Evolutionary conservation across 2,329 filamentous ascomycete genomes (phyloP).

Genomic region (Amylocarpus encephaloides): DNA sequence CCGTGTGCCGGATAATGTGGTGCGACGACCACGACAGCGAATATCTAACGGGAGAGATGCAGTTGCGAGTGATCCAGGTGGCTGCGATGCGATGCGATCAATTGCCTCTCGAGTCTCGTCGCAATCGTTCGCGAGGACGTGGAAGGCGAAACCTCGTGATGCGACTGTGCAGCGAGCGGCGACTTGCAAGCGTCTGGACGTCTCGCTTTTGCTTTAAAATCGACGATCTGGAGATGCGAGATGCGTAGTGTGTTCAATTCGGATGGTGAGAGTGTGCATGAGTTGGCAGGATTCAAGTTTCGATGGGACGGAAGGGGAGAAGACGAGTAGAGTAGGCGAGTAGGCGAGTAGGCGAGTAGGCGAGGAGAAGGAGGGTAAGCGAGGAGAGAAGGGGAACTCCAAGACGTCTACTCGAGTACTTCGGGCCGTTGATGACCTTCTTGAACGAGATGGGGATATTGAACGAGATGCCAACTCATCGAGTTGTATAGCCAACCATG

Average conservation of each 20-base stretch:
- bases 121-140: too few species aligned
- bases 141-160: too few species aligned
- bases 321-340: not conserved
- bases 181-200: too few species aligned
- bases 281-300: not conserved
- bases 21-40: not conserved
- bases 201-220: not conserved
- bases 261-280: not conserved
- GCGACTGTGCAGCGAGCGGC: too few species aligned
- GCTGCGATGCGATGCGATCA: not conserved
- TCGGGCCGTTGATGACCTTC: not conserved
- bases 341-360: not conserved
- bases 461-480: conserved; percentile 5
- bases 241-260: not conserved
- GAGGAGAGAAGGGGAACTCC: not conserved
- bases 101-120: not conserved
- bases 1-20: not conserved
- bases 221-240: not conserved
- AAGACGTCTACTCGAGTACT: not conserved
- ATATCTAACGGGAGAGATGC: not conserved
- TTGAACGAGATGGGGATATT: not conserved
- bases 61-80: not conserved
- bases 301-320: not conserved
- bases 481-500: conserved; percentile 3
- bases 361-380: not conserved